Conservation (phyloP, 352 stramenopile genomes). For the Phytopythium ostracodes region DNA sequence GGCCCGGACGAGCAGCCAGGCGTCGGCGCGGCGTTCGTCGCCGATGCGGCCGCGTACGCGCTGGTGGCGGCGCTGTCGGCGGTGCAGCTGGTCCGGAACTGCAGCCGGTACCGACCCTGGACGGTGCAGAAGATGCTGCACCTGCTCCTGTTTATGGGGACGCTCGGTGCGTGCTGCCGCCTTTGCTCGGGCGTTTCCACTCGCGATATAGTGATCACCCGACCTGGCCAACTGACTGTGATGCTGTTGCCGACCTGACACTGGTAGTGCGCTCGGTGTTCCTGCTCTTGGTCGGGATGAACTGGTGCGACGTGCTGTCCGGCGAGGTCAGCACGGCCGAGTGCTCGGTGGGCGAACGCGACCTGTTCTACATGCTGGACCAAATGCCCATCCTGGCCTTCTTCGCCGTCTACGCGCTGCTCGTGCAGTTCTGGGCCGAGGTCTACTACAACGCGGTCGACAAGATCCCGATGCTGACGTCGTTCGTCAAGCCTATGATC, state of each 20-base stretch:
- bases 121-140: slow-evolving; percentile 89
- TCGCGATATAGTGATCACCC: neutral
- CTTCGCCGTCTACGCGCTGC: slow-evolving; percentile 75
- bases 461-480: slow-evolving; percentile 50
- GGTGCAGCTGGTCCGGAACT: slow-evolving; percentile 80
- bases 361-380: slow-evolving; percentile 86
- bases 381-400: slow-evolving; percentile 81
- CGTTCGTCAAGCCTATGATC: slow-evolving; percentile 69
- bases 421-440: slow-evolving; percentile 87
- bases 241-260: neutral
- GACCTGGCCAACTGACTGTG: neutral
- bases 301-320: slow-evolving; percentile 82
- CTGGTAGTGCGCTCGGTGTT: slow-evolving; percentile 59
- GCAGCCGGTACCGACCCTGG: slow-evolving; percentile 76
- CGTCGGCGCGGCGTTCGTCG: slow-evolving; percentile 60
- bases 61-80: slow-evolving; percentile 50
- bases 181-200: neutral
- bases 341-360: slow-evolving; percentile 58
- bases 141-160: slow-evolving; percentile 77
- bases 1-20: slow-evolving; percentile 31
- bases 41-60: slow-evolving; percentile 64
- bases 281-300: slow-evolving; percentile 59
- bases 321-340: slow-evolving; percentile 51
- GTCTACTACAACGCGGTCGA: slow-evolving; percentile 89
- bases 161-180: slow-evolving; percentile 32